These are phyloP conservation scores for Chondrus crispus DNA, from an alignment of 23 red algal species.

Conservation along the genomic window DNA sequence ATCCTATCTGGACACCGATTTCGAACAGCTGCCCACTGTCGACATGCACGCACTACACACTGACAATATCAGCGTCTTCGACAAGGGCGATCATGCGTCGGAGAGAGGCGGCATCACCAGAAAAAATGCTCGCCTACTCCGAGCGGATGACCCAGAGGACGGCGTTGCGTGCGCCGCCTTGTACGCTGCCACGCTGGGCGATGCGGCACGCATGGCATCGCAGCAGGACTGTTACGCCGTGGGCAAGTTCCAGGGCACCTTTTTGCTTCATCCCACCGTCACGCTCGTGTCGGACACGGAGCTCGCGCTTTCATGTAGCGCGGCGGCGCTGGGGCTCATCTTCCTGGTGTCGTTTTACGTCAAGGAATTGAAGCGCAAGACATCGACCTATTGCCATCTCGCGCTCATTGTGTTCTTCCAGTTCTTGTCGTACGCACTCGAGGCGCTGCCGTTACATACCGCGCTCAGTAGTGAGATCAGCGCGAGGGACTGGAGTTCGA, in stretches of 20 bases:
- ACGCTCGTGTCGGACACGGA: too few relatives aligned
- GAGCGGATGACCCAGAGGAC: background rate
- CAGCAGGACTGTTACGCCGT: background rate
- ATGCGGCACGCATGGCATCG: background rate
- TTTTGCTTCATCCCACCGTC: too few relatives aligned
- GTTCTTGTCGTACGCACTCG: slow-evolving; percentile 8
- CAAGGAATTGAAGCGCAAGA: background rate
- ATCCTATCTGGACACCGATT: background rate
- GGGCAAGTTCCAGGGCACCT: background rate
- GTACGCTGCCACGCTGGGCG: background rate
- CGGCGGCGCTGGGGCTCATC: background rate
- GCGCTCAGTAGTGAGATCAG: background rate
- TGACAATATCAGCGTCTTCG: background rate
- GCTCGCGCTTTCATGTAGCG: background rate
- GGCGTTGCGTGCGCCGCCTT: background rate
- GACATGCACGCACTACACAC: background rate
- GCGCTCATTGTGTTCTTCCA: background rate
- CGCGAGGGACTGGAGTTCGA: background rate
- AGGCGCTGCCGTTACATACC: slow-evolving; percentile 24
- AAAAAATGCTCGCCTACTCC: background rate
- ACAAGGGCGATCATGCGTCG: background rate
- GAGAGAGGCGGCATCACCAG: background rate
- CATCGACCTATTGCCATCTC: background rate
- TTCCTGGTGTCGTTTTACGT: background rate
- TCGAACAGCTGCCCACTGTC: background rate